These are phyloP conservation scores for Porphyrellus cyaneotinctus DNA, from an alignment of 768 basidiomycete species.

Conservation along the genomic window DNA sequence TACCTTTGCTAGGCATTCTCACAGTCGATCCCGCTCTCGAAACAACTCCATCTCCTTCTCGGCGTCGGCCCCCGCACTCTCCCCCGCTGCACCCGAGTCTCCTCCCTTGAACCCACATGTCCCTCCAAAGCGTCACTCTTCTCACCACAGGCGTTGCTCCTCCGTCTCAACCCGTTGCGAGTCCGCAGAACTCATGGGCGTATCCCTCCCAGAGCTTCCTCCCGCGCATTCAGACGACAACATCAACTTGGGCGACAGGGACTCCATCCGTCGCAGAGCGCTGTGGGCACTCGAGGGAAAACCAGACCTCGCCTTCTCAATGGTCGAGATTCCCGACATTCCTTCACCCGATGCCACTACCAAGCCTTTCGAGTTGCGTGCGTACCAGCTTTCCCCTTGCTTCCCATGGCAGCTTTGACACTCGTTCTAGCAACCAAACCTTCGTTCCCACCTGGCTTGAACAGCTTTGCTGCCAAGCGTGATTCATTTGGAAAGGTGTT, in stretches of 20 bases:
- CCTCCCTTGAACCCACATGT: constrained; percentile 23
- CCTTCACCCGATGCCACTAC: constrained; percentile 54
- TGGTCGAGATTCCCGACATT: constrained; percentile 82
- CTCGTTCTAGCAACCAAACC: constrained; percentile 51
- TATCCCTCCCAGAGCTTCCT: constrained; percentile 64
- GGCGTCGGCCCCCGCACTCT: constrained; percentile 28
- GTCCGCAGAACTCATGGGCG: constrained; percentile 89
- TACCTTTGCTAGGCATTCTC: constrained; percentile 31
- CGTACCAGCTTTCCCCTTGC: constrained; percentile 31
- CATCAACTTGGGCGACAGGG: constrained; percentile 65
- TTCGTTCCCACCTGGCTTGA: constrained; percentile 47
- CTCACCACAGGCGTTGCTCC: constrained; percentile 81
- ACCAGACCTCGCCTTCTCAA: constrained; percentile 62
- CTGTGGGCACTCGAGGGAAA: constrained; percentile 87
- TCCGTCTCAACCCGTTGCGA: constrained; percentile 88
- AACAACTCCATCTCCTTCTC: constrained; percentile 48
- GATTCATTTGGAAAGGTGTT: constrained; percentile 78
- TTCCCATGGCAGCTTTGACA: neutral
- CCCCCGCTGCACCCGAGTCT: constrained; percentile 36
- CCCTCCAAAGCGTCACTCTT: constrained; percentile 53
- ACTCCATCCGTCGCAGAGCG: constrained; percentile 77
- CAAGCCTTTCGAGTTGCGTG: constrained; percentile 64
- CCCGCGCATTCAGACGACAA: constrained; percentile 60
- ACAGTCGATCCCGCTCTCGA: constrained; percentile 60
- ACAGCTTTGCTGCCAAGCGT: constrained; percentile 55